Evolutionary conservation across 257 asterid species (phyloP).

Genomic region (Solanum bulbocastanum): DNA sequence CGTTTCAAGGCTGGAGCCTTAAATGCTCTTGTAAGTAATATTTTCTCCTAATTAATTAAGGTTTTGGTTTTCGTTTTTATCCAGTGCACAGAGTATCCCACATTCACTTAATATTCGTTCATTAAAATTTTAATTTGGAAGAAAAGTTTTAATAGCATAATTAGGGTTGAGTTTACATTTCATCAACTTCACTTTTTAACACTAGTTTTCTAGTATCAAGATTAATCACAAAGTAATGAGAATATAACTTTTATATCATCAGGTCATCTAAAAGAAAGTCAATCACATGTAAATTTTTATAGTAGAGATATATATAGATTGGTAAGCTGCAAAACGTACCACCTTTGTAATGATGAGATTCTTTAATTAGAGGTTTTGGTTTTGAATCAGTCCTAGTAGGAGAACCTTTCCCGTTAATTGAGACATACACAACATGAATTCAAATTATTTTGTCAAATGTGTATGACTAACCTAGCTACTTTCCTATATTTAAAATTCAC

Average conservation of each 20-base stretch:
- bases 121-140: neutral
- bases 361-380: neutral
- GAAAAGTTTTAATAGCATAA: neutral
- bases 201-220: neutral
- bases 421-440: neutral
- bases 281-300: neutral
- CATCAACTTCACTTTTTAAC: neutral
- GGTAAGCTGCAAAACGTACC: neutral
- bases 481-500: neutral
- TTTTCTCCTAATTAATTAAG: neutral
- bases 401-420: neutral
- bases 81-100: rapidly evolving
- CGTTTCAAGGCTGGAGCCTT: slow-evolving; percentile 69
- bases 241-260: neutral
- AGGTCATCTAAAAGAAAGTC: neutral
- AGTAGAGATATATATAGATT: neutral
- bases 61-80: neutral
- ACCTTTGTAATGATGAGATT: rapidly evolving
- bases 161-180: neutral
- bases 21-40: slow-evolving; percentile 33
- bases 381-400: neutral
- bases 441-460: neutral
- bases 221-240: neutral
- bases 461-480: neutral
- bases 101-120: rapidly evolving